A percentile compares a stretch with the other conserved stretches of the same genome.
phyloP scores from a whole-genome alignment of 805 yeast species.

The Maudiozyma turicensis region DNA sequence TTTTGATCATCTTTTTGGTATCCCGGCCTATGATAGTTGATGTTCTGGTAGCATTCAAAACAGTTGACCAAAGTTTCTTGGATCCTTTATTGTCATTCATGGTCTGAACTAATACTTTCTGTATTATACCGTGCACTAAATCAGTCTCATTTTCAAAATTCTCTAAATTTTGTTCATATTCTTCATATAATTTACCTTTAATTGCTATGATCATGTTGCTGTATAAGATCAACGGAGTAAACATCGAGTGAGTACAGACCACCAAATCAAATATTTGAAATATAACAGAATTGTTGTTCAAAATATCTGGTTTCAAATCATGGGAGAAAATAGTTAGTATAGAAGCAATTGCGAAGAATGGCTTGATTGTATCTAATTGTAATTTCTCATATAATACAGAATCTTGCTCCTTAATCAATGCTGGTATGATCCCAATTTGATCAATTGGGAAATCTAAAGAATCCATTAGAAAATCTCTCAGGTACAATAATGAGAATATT shows the following conservation, averaged over 20 bases:
- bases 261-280: constrained; percentile 61
- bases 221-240: constrained; percentile 51
- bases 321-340: constrained; percentile 73
- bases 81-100: not conserved
- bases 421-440: constrained; percentile 59
- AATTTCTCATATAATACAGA: constrained; percentile 30
- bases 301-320: constrained; percentile 35
- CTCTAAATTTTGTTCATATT: constrained; percentile 12
- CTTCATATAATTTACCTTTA: constrained; percentile 35
- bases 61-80: not conserved
- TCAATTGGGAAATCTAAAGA: constrained; percentile 55
- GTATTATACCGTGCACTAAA: constrained; percentile 32
- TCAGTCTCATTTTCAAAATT: constrained; percentile 29
- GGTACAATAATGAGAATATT: constrained; percentile 44
- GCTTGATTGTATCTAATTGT: constrained; percentile 36
- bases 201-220: constrained; percentile 41
- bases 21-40: constrained; percentile 1
- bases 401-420: constrained; percentile 44
- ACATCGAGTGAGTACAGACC: constrained; percentile 46
- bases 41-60: constrained; percentile 4
- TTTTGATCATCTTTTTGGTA: constrained; percentile 2
- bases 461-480: constrained; percentile 81
- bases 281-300: constrained; percentile 27
- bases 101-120: constrained; percentile 28
- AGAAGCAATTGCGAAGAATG: constrained; percentile 65